Evolutionary conservation across 257 asterid species (phyloP), one percentile per base, ranked within the genome.

Genomic region (Gentiana macrophylla): DNA sequence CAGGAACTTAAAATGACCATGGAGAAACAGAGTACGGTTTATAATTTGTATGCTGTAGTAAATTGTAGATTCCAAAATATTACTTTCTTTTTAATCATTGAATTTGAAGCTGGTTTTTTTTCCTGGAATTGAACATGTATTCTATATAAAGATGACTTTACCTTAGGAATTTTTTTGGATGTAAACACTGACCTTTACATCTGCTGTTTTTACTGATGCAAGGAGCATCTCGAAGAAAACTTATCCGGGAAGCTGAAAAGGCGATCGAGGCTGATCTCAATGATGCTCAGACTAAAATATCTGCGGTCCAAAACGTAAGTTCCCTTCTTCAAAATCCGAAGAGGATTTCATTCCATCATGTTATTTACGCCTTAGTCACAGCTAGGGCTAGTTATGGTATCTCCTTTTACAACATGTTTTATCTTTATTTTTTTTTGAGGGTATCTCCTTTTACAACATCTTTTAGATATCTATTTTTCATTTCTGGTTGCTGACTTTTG

Each of bases 231-330:
- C 83, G 76, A 57, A 73, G 61, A 64, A 81, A 83, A 67, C 51
- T 76, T 67, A 66, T 91, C 46, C 59, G 64, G 61, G 89, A 74
- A 68, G 75, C 77, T 68, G 86, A 86, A 74, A 82, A 85, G 65
- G 84, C 68, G 58, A 77, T 84, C 61, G 81, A 76, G 69, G 71
- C 57, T 64, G 84, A 82, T 68, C 75, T 91, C 55, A 75, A 62
- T 47, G 88, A 74, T 49, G 90, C 96, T 35, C 80, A 84, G 69
- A 84, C 75, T 72, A 86, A 78, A 75, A 70, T 90, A 74, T 51
- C 59, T 57, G 84, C 77, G 46, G 72, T 87, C 60, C 86, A 80
- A 57, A 73, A 80, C 53, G 98, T 82, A 59, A 79, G 94, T 77
- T 67, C 67, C n/a, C 58, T 60, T 50, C 60, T 55, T 61, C 56